Conservation (phyloP, 208 protist species). For the Trypanosoma avium region DNA sequence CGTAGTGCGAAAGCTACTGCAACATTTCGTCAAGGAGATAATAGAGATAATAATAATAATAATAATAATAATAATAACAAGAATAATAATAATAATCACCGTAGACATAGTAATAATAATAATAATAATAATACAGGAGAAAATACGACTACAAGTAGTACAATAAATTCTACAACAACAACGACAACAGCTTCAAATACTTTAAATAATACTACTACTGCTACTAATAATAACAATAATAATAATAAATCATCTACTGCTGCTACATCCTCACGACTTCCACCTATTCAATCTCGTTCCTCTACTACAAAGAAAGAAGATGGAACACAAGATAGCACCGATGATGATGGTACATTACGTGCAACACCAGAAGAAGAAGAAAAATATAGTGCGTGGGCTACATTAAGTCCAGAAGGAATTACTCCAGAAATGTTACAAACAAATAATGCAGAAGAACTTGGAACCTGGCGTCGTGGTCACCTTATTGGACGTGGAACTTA, state of each 20-base stretch:
- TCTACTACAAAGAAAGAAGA: constrained; percentile 6
- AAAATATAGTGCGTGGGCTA: constrained; percentile 74
- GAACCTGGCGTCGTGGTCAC: constrained; percentile 69
- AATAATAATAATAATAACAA: not conserved
- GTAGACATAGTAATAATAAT: not conserved
- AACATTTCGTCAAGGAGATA: not conserved
- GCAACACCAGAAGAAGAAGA: constrained; percentile 71
- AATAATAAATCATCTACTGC: not conserved
- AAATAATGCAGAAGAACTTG: constrained; percentile 59
- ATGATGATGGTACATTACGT: constrained; percentile 48
- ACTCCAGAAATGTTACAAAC: constrained; percentile 91
- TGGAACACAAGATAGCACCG: constrained; percentile 2
- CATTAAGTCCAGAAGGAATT: constrained; percentile 67
- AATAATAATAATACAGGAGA: not conserved
- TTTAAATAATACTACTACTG: not conserved
- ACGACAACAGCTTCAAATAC: not conserved
- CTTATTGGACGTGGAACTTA: constrained; percentile 90
- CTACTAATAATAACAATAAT: not conserved
- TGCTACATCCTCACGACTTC: not conserved
- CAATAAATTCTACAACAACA: not conserved
- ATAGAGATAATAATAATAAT: not conserved
- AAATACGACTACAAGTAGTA: not conserved
- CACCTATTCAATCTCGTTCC: not conserved
- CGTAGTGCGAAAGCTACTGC: not conserved
- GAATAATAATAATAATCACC: constrained; percentile 1